A percentile compares a stretch with the other conserved stretches of the same genome.
Evolutionary conservation across 495 filamentous ascomycete species (phyloP).

Genomic region (Bacidia rubella): DNA sequence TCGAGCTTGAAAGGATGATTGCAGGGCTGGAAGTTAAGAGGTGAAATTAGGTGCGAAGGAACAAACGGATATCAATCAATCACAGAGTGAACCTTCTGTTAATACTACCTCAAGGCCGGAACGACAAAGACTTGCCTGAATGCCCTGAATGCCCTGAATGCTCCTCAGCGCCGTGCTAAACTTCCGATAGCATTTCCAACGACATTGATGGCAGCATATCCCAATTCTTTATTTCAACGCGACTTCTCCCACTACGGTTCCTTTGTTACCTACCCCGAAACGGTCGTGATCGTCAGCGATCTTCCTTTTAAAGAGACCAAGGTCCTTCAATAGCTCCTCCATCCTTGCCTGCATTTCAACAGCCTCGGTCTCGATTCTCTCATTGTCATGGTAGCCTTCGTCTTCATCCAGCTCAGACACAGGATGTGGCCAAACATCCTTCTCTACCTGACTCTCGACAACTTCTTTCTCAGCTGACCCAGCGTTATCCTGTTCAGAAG

Average conservation of each 20-base stretch:
- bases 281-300: slow-evolving; percentile 60
- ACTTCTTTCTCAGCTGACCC: slow-evolving; percentile 24
- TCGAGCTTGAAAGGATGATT: slow-evolving; percentile 51
- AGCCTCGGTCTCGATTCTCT: slow-evolving; percentile 31
- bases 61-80: not conserved
- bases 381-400: slow-evolving; percentile 24
- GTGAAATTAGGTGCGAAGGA: too few species aligned
- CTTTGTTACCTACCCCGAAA: slow-evolving; percentile 29
- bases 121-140: not conserved
- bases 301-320: slow-evolving; percentile 72
- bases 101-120: not conserved
- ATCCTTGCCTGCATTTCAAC: slow-evolving; percentile 23
- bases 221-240: not conserved
- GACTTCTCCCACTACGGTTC: slow-evolving; percentile 13
- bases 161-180: not conserved
- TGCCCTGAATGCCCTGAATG: not conserved
- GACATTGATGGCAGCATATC: not conserved
- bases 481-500: slow-evolving; percentile 14
- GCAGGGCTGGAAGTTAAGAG: slow-evolving; percentile 38
- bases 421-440: slow-evolving; percentile 7
- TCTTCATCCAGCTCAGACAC: slow-evolving; percentile 22
- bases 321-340: slow-evolving; percentile 36
- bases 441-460: slow-evolving; percentile 33
- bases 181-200: not conserved
- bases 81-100: too few species aligned